These are phyloP conservation scores for Blastobotrys capitulatus DNA, from an alignment of 1,139 yeast species.

Conservation along the genomic window DNA sequence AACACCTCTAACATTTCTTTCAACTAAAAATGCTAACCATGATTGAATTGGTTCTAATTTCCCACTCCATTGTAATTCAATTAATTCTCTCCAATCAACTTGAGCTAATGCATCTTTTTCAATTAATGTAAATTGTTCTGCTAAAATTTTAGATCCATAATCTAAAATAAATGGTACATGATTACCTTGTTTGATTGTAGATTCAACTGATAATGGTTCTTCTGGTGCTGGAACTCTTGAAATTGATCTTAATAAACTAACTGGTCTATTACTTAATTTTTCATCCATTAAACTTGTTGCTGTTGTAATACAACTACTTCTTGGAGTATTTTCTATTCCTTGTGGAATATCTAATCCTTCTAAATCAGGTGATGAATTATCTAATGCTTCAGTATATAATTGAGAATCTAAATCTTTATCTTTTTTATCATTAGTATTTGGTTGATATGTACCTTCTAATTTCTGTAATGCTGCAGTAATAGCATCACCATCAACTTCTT, in stretches of 20 bases:
- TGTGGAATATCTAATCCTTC: slow-evolving; percentile 12
- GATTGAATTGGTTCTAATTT: slow-evolving; percentile 66
- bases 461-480: slow-evolving; percentile 69
- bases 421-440: background rate
- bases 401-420: slow-evolving; percentile 3
- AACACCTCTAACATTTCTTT: slow-evolving; percentile 59
- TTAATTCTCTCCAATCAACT: slow-evolving; percentile 86
- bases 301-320: background rate
- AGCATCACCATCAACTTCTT: slow-evolving; percentile 57
- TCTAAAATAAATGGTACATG: slow-evolving; percentile 81
- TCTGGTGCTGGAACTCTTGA: slow-evolving; percentile 7
- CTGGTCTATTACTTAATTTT: background rate
- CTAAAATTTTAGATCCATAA: slow-evolving; percentile 58
- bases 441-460: slow-evolving; percentile 57
- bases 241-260: background rate
- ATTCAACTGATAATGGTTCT: slow-evolving; percentile 6
- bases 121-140: slow-evolving; percentile 77
- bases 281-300: background rate
- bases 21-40: slow-evolving; percentile 75
- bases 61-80: slow-evolving; percentile 61
- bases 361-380: slow-evolving; percentile 4
- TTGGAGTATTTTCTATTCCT: background rate
- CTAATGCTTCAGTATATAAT: slow-evolving; percentile 13
- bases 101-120: slow-evolving; percentile 81
- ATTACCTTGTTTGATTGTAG: slow-evolving; percentile 19